Evolutionary conservation across 306 rosid species (phyloP).

Genomic region (Oemleria cerasiformis): DNA sequence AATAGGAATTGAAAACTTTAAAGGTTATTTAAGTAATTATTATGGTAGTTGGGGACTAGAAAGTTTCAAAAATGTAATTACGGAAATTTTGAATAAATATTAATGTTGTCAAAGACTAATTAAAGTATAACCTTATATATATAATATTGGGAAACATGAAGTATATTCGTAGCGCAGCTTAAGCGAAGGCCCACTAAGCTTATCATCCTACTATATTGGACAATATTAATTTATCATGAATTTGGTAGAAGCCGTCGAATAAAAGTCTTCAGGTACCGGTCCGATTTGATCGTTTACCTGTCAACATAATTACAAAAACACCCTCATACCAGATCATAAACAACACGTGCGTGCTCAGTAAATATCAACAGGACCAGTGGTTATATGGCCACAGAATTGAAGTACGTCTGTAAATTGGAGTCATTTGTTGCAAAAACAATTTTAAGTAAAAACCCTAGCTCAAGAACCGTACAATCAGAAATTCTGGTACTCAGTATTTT

Average conservation of each 20-base stretch:
- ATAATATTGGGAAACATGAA: neutral
- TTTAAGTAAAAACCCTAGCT: neutral
- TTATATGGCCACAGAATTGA: neutral
- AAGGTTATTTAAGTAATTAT: too few relatives aligned
- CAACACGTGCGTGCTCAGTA: neutral
- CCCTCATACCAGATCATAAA: neutral
- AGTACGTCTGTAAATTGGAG: neutral
- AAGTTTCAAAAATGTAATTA: too few relatives aligned
- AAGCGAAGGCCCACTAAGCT: neutral
- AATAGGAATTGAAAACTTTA: too few relatives aligned
- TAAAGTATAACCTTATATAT: too few relatives aligned
- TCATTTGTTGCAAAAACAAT: too few relatives aligned
- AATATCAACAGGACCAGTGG: neutral
- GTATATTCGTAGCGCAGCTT: neutral
- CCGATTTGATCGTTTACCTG: neutral
- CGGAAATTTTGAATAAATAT: too few relatives aligned
- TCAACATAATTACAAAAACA: neutral
- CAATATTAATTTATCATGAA: neutral
- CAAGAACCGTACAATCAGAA: neutral
- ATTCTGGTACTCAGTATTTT: neutral
- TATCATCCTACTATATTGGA: slow-evolving; percentile 9
- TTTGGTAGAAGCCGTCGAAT: neutral
- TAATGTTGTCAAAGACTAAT: too few relatives aligned
- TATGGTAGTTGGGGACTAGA: too few relatives aligned
- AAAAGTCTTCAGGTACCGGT: neutral